Conservation (phyloP, 495 filamentous ascomycete species). For the Xylaria scruposa region DNA sequence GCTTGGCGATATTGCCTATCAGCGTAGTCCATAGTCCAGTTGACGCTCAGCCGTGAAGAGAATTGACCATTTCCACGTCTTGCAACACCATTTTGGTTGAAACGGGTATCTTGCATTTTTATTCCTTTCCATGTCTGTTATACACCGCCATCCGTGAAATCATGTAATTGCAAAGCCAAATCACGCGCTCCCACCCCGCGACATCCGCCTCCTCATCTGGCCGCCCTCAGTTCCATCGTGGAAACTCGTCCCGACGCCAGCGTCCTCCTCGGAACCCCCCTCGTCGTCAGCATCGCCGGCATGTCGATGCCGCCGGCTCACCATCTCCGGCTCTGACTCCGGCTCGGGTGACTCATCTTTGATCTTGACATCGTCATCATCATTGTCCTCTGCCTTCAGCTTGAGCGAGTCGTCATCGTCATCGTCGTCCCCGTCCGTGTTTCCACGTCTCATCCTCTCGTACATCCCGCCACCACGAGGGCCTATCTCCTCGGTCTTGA, state of each 20-base stretch:
- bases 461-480: constrained; percentile 21
- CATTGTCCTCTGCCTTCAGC: constrained; percentile 37
- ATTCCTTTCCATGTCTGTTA: background rate
- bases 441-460: background rate
- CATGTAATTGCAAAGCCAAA: background rate
- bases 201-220: constrained; percentile 29
- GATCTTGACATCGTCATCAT: constrained; percentile 39
- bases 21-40: background rate
- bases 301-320: constrained; percentile 23
- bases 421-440: background rate
- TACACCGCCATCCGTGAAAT: background rate
- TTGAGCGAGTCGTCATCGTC: constrained; percentile 33
- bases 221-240: constrained; percentile 40
- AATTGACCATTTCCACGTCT: background rate
- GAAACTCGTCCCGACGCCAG: constrained; percentile 57
- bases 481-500: constrained; percentile 38
- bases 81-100: background rate
- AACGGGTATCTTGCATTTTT: background rate
- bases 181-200: constrained; percentile 31
- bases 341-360: constrained; percentile 16
- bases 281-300: constrained; percentile 45
- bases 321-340: constrained; percentile 33
- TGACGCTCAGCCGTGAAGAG: background rate
- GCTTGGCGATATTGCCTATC: background rate
- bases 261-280: constrained; percentile 50